Conservation (phyloP, 768 basidiomycete species). For the Lanmaoa pseudosensibilis region DNA sequence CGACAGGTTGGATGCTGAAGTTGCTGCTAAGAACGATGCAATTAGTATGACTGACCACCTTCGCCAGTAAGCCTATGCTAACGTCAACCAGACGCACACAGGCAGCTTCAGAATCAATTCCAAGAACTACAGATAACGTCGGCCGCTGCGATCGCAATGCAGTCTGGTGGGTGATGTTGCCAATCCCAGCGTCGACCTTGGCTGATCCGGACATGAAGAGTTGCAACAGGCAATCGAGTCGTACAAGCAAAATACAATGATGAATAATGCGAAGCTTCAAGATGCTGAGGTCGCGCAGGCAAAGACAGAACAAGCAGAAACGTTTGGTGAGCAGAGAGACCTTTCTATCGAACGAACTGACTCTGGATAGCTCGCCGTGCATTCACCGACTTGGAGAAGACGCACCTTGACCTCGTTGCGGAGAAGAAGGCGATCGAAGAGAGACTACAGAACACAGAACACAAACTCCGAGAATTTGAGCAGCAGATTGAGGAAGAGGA, state of each 20-base stretch:
- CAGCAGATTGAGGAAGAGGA: constrained; percentile 64
- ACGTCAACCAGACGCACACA: constrained; percentile 48
- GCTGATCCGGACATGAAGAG: constrained; percentile 39
- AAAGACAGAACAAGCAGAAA: constrained; percentile 63
- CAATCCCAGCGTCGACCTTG: neutral
- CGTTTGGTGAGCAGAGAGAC: constrained; percentile 45
- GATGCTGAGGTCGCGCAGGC: constrained; percentile 67
- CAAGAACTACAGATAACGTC: constrained; percentile 65
- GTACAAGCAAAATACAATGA: constrained; percentile 62
- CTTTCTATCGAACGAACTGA: constrained; percentile 10
- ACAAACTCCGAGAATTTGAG: constrained; percentile 57
- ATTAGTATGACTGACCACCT: constrained; percentile 43
- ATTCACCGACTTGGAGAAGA: constrained; percentile 61
- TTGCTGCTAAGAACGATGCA: constrained; percentile 55
- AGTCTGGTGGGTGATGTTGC: constrained; percentile 45
- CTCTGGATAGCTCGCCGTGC: constrained; percentile 52
- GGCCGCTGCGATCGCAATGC: constrained; percentile 57
- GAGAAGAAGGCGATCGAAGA: constrained; percentile 55
- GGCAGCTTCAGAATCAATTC: constrained; percentile 56
- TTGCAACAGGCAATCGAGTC: constrained; percentile 62
- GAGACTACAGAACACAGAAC: constrained; percentile 49
- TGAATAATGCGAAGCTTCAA: constrained; percentile 60
- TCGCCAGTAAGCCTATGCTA: neutral
- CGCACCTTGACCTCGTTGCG: constrained; percentile 47
- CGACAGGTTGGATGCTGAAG: constrained; percentile 55